phyloP scores from a whole-genome alignment of 352 stramenopile species.

The Elongisporangium anandrum region DNA sequence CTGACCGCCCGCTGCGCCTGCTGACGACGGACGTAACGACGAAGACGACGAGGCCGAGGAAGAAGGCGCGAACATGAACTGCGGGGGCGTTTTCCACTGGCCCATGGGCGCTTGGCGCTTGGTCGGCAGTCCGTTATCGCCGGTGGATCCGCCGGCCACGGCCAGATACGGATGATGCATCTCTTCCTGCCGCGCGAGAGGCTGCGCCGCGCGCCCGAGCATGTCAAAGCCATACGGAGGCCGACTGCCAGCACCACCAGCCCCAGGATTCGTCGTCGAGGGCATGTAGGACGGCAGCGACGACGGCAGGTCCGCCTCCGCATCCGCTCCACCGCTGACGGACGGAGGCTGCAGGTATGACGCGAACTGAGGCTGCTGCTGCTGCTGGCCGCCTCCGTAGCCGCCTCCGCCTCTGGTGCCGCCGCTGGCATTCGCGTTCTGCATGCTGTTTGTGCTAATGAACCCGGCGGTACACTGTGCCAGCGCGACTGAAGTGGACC shows the following conservation, averaged over 20 bases:
- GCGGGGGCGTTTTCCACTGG: conserved; percentile 60
- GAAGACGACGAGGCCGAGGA: not conserved
- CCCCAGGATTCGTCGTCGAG: conserved; percentile 12
- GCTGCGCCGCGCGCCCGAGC: conserved; percentile 15
- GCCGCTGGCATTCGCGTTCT: conserved; percentile 8
- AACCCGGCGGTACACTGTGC: conserved; percentile 2
- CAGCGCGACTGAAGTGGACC: not conserved
- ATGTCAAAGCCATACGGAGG: conserved; percentile 33
- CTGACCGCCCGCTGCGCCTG: not conserved
- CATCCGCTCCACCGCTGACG: conserved; percentile 5
- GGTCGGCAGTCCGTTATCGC: conserved; percentile 12
- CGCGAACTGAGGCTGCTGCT: conserved; percentile 4
- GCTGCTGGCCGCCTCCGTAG: not conserved
- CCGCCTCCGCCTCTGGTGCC: not conserved
- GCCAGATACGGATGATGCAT: conserved; percentile 4
- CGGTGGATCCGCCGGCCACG: not conserved
- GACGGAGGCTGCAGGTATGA: conserved; percentile 6
- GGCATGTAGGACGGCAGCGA: conserved; percentile 78
- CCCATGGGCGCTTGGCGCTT: conserved; percentile 47
- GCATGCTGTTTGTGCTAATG: conserved; percentile 10
- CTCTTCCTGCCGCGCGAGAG: conserved; percentile 14
- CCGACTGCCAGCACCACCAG: not conserved
- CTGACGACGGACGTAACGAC: not conserved
- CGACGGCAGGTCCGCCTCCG: conserved; percentile 57
- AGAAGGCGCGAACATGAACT: conserved; percentile 38